phyloP scores from a whole-genome alignment of 345 rosid species.

The Corchorus capsularis region DNA sequence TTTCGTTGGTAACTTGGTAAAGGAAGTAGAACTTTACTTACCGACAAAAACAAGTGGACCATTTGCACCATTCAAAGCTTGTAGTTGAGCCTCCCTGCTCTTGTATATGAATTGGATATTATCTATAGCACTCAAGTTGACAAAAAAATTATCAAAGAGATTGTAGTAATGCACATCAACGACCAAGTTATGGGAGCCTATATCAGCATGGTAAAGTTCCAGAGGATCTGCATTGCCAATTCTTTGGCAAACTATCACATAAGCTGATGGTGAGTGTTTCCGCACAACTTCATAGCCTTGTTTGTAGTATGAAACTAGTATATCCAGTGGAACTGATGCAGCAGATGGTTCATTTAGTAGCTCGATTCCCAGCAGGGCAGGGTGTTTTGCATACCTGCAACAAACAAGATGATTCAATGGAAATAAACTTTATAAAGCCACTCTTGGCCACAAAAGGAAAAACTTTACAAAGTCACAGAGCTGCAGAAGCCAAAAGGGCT shows the following conservation, averaged over 20 bases:
- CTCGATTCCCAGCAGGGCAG: constrained; percentile 67
- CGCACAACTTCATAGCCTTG: constrained; percentile 65
- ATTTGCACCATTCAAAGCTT: constrained; percentile 47
- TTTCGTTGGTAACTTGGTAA: neutral
- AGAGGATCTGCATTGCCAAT: constrained; percentile 72
- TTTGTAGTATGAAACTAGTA: constrained; percentile 56
- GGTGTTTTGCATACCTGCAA: constrained; percentile 59
- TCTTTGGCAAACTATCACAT: constrained; percentile 72
- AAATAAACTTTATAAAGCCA: neutral
- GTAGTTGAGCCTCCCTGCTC: constrained; percentile 58
- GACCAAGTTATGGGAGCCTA: constrained; percentile 59
- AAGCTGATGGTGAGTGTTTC: constrained; percentile 51
- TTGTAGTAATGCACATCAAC: constrained; percentile 79
- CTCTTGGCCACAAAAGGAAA: neutral
- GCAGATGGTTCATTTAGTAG: constrained; percentile 79
- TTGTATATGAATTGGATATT: constrained; percentile 54
- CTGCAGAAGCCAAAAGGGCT: neutral
- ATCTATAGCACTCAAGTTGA: constrained; percentile 51
- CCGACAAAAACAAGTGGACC: constrained; percentile 69
- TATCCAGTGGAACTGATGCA: constrained; percentile 55
- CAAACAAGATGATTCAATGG: constrained; percentile 1
- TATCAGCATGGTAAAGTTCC: constrained; percentile 64
- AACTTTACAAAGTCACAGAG: constrained; percentile 3
- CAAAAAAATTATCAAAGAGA: constrained; percentile 62
- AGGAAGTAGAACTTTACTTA: constrained; percentile 18